A percentile compares a stretch with the other conserved stretches of the same genome.
Conservation (phyloP, 2,329 filamentous ascomycete genomes). For the Fonsecaea monophora region DNA sequence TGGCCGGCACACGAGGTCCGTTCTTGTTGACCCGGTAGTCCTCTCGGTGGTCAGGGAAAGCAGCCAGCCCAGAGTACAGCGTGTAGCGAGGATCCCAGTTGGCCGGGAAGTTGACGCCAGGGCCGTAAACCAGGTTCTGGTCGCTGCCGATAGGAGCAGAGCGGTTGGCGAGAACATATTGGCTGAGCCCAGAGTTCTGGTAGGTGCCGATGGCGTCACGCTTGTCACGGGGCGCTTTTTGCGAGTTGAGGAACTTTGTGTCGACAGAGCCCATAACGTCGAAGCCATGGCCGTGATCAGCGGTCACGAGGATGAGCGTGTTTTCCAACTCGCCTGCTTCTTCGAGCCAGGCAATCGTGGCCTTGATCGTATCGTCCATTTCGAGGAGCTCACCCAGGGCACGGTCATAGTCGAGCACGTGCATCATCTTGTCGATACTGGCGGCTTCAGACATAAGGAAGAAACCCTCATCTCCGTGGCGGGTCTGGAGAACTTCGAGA, state of each 20-base stretch:
- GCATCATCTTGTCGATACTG: constrained; percentile 90
- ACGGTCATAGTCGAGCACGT: constrained; percentile 82
- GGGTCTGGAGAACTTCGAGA: constrained; percentile 74
- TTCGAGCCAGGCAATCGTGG: constrained; percentile 73
- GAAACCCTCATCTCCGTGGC: constrained; percentile 74
- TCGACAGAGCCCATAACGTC: constrained; percentile 84
- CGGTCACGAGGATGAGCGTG: constrained; percentile 79
- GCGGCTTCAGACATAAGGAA: constrained; percentile 89
- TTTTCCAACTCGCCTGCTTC: constrained; percentile 71
- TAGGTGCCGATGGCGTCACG: constrained; percentile 77
- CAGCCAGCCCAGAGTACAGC: constrained; percentile 73
- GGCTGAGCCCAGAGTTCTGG: constrained; percentile 73
- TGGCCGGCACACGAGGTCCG: constrained; percentile 68
- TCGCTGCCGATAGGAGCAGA: constrained; percentile 57
- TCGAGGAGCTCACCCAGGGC: constrained; percentile 84
- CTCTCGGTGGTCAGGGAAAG: constrained; percentile 77
- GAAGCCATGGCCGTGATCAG: constrained; percentile 90
- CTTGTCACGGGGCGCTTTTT: constrained; percentile 71
- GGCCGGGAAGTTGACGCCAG: constrained; percentile 76
- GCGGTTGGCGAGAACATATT: constrained; percentile 68
- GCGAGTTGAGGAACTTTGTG: constrained; percentile 72
- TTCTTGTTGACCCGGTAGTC: constrained; percentile 74
- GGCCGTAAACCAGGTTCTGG: constrained; percentile 68
- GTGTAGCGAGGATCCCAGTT: constrained; percentile 88
- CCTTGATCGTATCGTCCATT: constrained; percentile 80